These are phyloP conservation scores for Epichloe aotearoae DNA, from an alignment of 2,329 filamentous ascomycete genomes.

Conservation along the genomic window DNA sequence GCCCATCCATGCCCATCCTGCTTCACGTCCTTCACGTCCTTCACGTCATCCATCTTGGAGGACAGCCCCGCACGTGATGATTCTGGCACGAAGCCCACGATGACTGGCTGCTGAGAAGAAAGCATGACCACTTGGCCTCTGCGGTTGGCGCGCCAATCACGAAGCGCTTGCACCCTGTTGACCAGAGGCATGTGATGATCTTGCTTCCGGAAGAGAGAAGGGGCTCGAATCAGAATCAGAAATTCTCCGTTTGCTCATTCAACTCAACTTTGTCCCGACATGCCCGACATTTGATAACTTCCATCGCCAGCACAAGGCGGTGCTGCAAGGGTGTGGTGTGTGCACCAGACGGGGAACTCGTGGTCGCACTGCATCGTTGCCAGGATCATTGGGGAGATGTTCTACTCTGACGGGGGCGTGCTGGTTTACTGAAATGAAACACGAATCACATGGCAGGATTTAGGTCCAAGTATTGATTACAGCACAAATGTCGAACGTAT, in stretches of 20 bases:
- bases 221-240: not conserved
- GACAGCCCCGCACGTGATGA: not conserved
- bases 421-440: not conserved
- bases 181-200: not conserved
- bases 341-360: not conserved
- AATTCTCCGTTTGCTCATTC: not conserved
- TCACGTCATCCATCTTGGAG: not conserved
- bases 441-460: not conserved
- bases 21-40: no score
- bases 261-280: no score
- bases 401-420: not conserved
- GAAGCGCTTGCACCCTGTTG: not conserved
- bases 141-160: conserved; percentile 1
- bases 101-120: not conserved
- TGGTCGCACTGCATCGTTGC: not conserved
- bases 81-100: not conserved
- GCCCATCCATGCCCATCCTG: no score
- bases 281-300: not conserved
- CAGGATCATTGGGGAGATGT: not conserved
- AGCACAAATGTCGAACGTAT: no score
- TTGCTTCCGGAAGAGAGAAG: not conserved
- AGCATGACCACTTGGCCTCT: not conserved
- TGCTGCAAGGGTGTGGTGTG: not conserved
- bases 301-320: not conserved
- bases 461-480: not conserved